These are phyloP conservation scores for Fusarium multiceps DNA, from an alignment of 2,329 filamentous ascomycete species.

Conservation along the genomic window DNA sequence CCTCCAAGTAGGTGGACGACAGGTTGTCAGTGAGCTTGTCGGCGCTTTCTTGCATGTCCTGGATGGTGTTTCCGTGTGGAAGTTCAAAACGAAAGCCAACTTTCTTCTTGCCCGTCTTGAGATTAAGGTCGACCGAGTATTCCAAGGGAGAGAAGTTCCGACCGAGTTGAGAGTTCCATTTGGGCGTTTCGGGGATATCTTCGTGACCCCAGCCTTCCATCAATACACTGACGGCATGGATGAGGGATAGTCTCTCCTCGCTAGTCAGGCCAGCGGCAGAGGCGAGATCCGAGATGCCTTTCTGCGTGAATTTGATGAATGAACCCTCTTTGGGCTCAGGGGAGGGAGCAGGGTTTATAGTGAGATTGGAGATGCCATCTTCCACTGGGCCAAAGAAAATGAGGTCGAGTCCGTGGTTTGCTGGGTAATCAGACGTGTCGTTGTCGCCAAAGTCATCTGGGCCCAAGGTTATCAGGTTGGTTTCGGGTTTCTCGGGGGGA, in stretches of 20 bases:
- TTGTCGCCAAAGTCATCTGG: neutral
- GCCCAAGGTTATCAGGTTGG: no score
- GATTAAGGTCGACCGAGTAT: neutral
- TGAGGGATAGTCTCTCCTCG: neutral
- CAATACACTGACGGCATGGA: neutral
- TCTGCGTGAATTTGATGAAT: neutral
- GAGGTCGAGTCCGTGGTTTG: neutral
- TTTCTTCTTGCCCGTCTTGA: neutral
- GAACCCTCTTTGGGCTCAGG: neutral
- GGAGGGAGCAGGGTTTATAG: neutral
- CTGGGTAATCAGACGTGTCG: no score
- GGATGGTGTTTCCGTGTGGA: neutral
- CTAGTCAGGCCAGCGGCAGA: neutral
- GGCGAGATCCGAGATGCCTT: neutral
- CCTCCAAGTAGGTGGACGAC: neutral
- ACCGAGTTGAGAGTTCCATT: neutral
- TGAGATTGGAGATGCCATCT: neutral
- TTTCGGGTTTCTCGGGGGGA: accelerated
- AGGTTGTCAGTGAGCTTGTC: neutral
- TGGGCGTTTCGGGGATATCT: neutral
- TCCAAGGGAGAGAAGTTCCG: neutral
- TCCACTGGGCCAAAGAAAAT: neutral
- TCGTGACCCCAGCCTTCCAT: neutral
- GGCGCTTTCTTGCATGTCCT: neutral
- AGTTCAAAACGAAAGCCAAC: neutral